A percentile compares a stretch with the other conserved stretches of the same genome.
phyloP scores from a whole-genome alignment of 78 protist species.

The Dictyostelium discoideum region dicty_2.7 NC_007091.3:4752501-4753000 shows the following conservation, averaged over 20 bases:
- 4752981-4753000: constrained; percentile 38
- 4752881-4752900: constrained; percentile 71
- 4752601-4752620: not conserved
- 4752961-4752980: constrained; percentile 65
- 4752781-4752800: constrained; percentile 47
- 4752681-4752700: constrained; percentile 66
- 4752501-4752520: not conserved
- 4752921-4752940: constrained; percentile 78
- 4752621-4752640: not conserved
- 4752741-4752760: constrained; percentile 18
- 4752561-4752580: not conserved
- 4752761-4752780: constrained; percentile 37
- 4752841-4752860: constrained; percentile 34
- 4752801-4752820: not conserved
- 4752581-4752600: not conserved
- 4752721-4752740: constrained; percentile 41
- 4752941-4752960: constrained; percentile 62
- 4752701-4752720: not conserved
- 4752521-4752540: not conserved
- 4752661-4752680: constrained; percentile 39
- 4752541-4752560: not conserved
- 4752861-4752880: constrained; percentile 50
- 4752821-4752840: constrained; percentile 22
- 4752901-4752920: constrained; percentile 64
- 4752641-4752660: not conserved